Base-by-base conservation (phyloP, 495 filamentous ascomycete genomes). In the Astrocystis sublimbata region DNA sequence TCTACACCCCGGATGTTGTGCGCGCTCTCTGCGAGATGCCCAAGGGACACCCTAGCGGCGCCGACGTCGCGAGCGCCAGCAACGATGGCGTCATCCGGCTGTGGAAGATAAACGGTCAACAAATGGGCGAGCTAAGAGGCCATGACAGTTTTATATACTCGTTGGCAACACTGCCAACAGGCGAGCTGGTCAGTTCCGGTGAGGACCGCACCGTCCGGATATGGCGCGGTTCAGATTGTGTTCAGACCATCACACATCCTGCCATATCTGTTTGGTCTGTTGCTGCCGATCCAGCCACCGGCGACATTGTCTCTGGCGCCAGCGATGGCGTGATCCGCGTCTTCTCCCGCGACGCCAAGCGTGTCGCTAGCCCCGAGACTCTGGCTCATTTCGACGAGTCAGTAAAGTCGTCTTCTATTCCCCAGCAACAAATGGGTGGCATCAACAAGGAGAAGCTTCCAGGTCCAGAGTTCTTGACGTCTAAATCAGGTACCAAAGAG, bases 121-220 rank as follows among this genome's bases (percentile, higher is more conserved):
- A 89, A 56, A 80, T 96, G 5, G 86, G 83, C 19, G 85, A 91
- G 65, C 78, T 98, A 4, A 83, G 86, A 60, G 94, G 93, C 3
- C 96, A 98, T 68, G 93, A 97, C 58, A 94, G 86, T 69, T 99
- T 96, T 74, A 93, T 99, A 59, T 99, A 99, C 74, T 90, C 91
- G 21, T 78, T 99, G 12, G 85, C 88, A 26, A 75, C 80, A 23
- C 75, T 93, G 13, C 90, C 94, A 1, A 87, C 87, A 0, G 93
- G 93, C 6, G 93, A 97, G 66, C 77, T 99, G 17, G 90, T 93
- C 43, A 97, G 93, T 72, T 87, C 91, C 2, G 91, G 92, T 9
- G 96, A 99, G 73, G 96, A 99, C 75, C 86, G 96, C 47, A 97
- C 96, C 8, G 84, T 93, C 17, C 81, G 91, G 51, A 81, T 99